Conservation (phyloP, 148 eudicot species). For the Bassia scoparia region DNA sequence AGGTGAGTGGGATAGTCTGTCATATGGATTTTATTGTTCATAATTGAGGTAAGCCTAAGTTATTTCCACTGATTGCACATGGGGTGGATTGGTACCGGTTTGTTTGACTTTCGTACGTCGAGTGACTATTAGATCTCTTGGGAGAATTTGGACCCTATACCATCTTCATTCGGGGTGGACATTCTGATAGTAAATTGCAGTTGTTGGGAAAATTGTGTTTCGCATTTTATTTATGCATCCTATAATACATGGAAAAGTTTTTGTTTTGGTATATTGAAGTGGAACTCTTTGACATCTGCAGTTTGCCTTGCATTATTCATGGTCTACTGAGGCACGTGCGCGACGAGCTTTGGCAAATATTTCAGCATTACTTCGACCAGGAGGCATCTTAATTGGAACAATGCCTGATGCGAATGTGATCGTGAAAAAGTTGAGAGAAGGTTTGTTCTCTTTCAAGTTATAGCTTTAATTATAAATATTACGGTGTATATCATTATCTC, state of each 20-base stretch:
- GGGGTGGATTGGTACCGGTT: background rate
- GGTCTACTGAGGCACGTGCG: slow-evolving; percentile 99
- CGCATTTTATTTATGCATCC: too few relatives aligned
- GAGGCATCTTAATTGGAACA: slow-evolving; percentile 93
- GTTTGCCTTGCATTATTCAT: slow-evolving; percentile 99
- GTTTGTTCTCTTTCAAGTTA: slow-evolving; percentile 36
- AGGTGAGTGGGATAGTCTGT: too few relatives aligned
- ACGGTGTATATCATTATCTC: slow-evolving; percentile 1
- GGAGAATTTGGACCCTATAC: background rate
- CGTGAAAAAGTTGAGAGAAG: slow-evolving; percentile 87
- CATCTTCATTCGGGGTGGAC: background rate
- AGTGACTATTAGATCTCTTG: background rate
- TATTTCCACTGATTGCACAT: background rate
- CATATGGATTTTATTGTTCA: background rate
- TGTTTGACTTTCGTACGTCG: background rate
- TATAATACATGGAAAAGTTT: slow-evolving; percentile 1
- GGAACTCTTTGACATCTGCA: slow-evolving; percentile 35
- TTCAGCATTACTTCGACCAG: slow-evolving; percentile 93
- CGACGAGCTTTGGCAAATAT: slow-evolving; percentile 94
- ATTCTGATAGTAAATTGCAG: background rate
- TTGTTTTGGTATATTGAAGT: background rate
- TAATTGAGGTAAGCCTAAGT: slow-evolving; percentile 2
- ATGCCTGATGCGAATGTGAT: slow-evolving; percentile 99
- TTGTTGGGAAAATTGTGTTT: too few relatives aligned
- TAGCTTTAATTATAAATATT: too few relatives aligned